Base-by-base conservation (phyloP, 2,329 filamentous ascomycete genomes). In the Fusarium subtropicale region DNA sequence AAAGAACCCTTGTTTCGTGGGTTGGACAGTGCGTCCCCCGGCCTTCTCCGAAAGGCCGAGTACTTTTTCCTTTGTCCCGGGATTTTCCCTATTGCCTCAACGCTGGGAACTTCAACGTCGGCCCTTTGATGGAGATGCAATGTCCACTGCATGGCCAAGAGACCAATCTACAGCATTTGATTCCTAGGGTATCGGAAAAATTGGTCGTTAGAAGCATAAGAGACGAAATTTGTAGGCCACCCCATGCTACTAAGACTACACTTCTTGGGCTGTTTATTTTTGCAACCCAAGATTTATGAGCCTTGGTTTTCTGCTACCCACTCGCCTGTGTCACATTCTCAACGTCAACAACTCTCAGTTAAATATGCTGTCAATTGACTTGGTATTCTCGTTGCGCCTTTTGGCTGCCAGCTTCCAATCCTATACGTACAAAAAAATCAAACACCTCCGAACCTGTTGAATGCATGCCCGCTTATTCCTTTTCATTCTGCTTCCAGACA, bases 61-160 rank as follows among this genome's bases (percentile, higher is more conserved):
- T 30, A 16, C 13, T 46, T 20, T 13, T 20, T 20, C 18, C 20
- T 13, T n/a, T 16, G 16, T 36, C 42, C 71, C 71, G 64, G 53
- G 18, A 65, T 64, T 61, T 71, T 58, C 73, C 65, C 52, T 54
- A 81, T 66, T 60, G 71, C 62, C 60, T 66, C 28, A 65, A 61
- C 34, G 38, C 48, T 28, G 61, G 52, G 44, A 57, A 65, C 52
- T 30, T 51, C 55, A 39, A 45, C 44, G 44, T 58, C 78, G 57
- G 82, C 79, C 82, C 84, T 83, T 79, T 38, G 80, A 78, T 44
- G 76, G 76, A 44, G 76, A 83, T 71, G 59, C 76, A 61, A 86
- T 85, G 36, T 82, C 84, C 61, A 86, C 80, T 16, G 85, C 73
- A 74, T 79, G 15, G 79, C 78, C 10, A 85, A 30, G 26, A 45